These are phyloP conservation scores for Echinochloa phyllopogon DNA, from an alignment of 176 grass and related monocot species.

Conservation along the genomic window DNA sequence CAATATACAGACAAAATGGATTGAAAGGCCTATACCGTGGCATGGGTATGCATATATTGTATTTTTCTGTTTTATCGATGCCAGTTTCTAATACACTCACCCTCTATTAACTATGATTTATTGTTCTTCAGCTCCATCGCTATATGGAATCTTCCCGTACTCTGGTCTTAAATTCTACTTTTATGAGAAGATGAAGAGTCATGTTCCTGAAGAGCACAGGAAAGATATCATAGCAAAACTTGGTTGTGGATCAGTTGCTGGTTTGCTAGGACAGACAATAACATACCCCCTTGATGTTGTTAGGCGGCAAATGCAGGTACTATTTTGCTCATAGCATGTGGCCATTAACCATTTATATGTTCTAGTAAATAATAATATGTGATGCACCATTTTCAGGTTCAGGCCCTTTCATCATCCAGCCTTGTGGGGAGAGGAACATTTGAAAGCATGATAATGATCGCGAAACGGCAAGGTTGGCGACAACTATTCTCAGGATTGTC, in stretches of 20 bases:
- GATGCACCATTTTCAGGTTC: conserved; percentile 58
- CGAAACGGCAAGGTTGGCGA: conserved; percentile 77
- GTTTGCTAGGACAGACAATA: conserved; percentile 95
- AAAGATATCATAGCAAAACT: conserved; percentile 81
- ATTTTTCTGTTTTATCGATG: conserved; percentile 10
- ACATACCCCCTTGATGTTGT: conserved; percentile 97
- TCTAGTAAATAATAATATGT: conserved; percentile 17
- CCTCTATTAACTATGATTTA: conserved; percentile 27
- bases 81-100: background rate
- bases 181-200: conserved; percentile 93
- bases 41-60: conserved; percentile 64
- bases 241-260: conserved; percentile 88
- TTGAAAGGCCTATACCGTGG: conserved; percentile 88
- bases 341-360: background rate
- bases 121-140: conserved; percentile 72
- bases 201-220: conserved; percentile 81
- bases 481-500: conserved; percentile 91
- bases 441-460: conserved; percentile 70
- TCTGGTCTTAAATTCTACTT: conserved; percentile 98
- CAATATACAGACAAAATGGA: conserved; percentile 84
- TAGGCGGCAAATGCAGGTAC: conserved; percentile 97
- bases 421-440: conserved; percentile 69
- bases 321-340: conserved; percentile 20
- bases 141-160: conserved; percentile 98
- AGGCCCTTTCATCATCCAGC: conserved; percentile 61